Conservation (phyloP, 371 early-diverging fungal species). For the Apophysomyces elegans region DNA sequence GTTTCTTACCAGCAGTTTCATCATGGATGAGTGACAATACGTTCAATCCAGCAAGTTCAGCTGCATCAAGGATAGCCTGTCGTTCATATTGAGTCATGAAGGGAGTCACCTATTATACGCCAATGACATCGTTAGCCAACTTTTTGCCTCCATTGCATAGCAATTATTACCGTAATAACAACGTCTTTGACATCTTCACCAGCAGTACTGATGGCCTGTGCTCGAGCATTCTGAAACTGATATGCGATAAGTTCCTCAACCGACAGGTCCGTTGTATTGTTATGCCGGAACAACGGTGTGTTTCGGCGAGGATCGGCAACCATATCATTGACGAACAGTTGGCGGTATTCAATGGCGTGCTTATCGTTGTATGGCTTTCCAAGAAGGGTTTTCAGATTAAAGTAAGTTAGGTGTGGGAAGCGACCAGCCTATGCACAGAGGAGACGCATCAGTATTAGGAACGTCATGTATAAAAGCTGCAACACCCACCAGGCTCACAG, state of each 20-base stretch:
- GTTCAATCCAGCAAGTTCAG: slow-evolving; percentile 87
- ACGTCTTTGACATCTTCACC: slow-evolving; percentile 81
- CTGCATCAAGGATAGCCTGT: slow-evolving; percentile 93
- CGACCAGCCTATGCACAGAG: slow-evolving; percentile 70
- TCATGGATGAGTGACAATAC: slow-evolving; percentile 88
- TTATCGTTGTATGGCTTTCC: slow-evolving; percentile 79
- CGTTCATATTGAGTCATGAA: slow-evolving; percentile 91
- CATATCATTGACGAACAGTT: slow-evolving; percentile 77
- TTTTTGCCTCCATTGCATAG: background rate
- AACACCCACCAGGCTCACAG: slow-evolving; percentile 70
- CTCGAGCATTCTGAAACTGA: slow-evolving; percentile 88
- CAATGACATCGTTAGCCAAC: background rate
- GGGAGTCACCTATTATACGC: slow-evolving; percentile 75
- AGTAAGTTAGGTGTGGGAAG: slow-evolving; percentile 83
- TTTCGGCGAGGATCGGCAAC: slow-evolving; percentile 65
- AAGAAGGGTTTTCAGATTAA: slow-evolving; percentile 81
- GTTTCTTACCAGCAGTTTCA: slow-evolving; percentile 80
- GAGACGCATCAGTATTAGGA: background rate
- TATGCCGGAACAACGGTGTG: slow-evolving; percentile 65
- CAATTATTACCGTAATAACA: slow-evolving; percentile 79
- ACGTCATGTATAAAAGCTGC: slow-evolving; percentile 2
- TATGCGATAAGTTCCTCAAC: slow-evolving; percentile 94
- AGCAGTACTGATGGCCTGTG: slow-evolving; percentile 81
- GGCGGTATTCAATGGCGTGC: slow-evolving; percentile 67
- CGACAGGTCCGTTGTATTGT: slow-evolving; percentile 57